Evolutionary conservation across 2,329 filamentous ascomycete species (phyloP).

Genomic region (Xylaria sp.): DNA sequence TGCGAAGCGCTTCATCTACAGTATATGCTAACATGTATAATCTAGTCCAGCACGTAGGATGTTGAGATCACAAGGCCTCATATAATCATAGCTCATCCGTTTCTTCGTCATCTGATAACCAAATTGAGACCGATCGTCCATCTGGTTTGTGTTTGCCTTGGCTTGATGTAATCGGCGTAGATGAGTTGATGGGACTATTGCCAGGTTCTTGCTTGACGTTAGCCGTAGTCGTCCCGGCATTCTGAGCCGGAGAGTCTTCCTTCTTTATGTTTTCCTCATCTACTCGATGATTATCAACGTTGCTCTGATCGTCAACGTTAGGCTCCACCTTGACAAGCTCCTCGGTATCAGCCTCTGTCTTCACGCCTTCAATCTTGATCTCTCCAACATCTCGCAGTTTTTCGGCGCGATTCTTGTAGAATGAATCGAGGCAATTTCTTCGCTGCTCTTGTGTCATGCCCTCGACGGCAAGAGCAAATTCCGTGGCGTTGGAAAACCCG

Average conservation of each 20-base stretch:
- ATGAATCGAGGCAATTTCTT: constrained; percentile 79
- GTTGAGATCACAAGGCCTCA: constrained; percentile 20
- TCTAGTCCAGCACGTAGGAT: constrained; percentile 1
- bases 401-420: constrained; percentile 76
- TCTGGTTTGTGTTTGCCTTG: constrained; percentile 27
- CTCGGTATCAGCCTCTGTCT: constrained; percentile 18
- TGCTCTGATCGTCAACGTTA: constrained; percentile 8
- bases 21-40: background rate
- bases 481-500: constrained; percentile 78
- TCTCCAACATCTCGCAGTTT: constrained; percentile 53
- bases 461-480: constrained; percentile 92
- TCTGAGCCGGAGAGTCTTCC: constrained; percentile 26
- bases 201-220: constrained; percentile 33
- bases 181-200: background rate
- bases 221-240: constrained; percentile 17
- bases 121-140: constrained; percentile 39
- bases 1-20: constrained; percentile 10
- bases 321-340: constrained; percentile 19
- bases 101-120: constrained; percentile 46
- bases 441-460: constrained; percentile 87
- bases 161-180: constrained; percentile 24
- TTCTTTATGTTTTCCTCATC: constrained; percentile 6
- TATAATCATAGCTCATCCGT: constrained; percentile 41
- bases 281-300: background rate
- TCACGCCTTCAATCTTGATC: constrained; percentile 32